Conservation (phyloP, 768 basidiomycete species). For the Lactarius vividus region DNA sequence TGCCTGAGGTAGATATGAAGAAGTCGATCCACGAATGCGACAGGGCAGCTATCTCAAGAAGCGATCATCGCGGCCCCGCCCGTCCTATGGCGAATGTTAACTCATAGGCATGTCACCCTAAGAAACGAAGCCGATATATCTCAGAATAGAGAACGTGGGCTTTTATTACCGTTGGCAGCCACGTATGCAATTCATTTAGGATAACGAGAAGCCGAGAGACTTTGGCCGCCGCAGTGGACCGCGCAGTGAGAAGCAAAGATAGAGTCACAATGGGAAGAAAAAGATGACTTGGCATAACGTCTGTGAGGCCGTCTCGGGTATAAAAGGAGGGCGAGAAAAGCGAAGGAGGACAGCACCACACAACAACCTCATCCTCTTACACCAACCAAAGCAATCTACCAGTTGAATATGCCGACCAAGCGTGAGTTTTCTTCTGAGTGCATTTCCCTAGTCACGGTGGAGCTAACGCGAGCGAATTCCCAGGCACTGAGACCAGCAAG, state of each 20-base stretch:
- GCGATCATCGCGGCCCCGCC: neutral
- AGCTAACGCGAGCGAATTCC: neutral
- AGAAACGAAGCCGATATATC: slow-evolving; percentile 7
- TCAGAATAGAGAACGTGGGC: slow-evolving; percentile 14
- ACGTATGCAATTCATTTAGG: slow-evolving; percentile 17
- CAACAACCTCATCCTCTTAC: slow-evolving; percentile 7
- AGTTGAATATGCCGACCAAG: slow-evolving; percentile 18
- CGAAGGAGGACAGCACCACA: slow-evolving; percentile 6
- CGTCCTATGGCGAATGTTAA: slow-evolving; percentile 19
- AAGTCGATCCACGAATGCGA: neutral
- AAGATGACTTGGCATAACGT: neutral
- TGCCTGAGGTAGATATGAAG: neutral
- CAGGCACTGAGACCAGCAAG: slow-evolving; percentile 6
- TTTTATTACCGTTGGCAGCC: slow-evolving; percentile 13
- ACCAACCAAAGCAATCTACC: slow-evolving; percentile 9
- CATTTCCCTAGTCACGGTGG: neutral
- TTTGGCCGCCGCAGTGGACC: slow-evolving; percentile 8
- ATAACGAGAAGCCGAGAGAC: slow-evolving; percentile 11
- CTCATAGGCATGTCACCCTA: neutral
- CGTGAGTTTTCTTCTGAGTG: slow-evolving; percentile 10
- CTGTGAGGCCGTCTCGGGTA: neutral
- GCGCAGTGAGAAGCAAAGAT: neutral
- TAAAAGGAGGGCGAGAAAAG: slow-evolving; percentile 6
- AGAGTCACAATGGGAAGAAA: neutral
- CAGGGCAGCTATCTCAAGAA: neutral